Base-by-base conservation (phyloP, 768 basidiomycete genomes). In the Tricholoma saponaceum region DNA sequence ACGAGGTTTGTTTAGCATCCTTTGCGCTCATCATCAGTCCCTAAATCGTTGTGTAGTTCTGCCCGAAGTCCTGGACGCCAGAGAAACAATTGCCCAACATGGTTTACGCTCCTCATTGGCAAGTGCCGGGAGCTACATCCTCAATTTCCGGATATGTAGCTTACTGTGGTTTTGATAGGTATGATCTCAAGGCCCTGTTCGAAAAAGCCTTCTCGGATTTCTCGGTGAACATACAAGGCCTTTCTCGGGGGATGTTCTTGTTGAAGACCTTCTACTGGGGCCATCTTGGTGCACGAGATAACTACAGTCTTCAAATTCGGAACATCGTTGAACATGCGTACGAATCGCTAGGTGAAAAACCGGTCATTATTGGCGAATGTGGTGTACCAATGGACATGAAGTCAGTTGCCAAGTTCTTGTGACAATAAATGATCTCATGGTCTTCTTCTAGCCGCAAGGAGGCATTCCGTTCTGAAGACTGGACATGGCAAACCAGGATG, bases 371-470 rank as follows among this genome's bases (percentile, higher is more conserved):
- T 58, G 95, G 95, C 18, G 96, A 99, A 70, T 92, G 89, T 60
- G 96, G 96, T 28, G 79, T 98, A 20, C 96, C 96, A 0, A 96
- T 98, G 88, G 97, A 99, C 64, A 84, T 97, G 81, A 98, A 99
- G 94, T 95, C 64, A 43, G 88, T 75, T 3, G 33, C 7, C 37
- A 7, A n/a, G n/a, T 16, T 50, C 9, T 32, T 51, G 12, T 35
- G 14, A 3, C n/a, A 1, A 23, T 12, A 44, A 16, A 22, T 12
- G 47, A 9, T 60, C 30, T 54, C 16, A 16, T 37, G 23, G 22
- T 23, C 25, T 53, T 18, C 55, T 52, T 51, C 10, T 55, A 95
- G 93, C 68, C 74, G 83, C 37, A 82, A 82, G 52, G 81, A 84
- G 61, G 91, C 92, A 0, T 89, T 96, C 67, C 63, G 71, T 51